Base-by-base conservation (phyloP, 352 stramenopile species). In the Phytophthora aleatoria region DNA sequence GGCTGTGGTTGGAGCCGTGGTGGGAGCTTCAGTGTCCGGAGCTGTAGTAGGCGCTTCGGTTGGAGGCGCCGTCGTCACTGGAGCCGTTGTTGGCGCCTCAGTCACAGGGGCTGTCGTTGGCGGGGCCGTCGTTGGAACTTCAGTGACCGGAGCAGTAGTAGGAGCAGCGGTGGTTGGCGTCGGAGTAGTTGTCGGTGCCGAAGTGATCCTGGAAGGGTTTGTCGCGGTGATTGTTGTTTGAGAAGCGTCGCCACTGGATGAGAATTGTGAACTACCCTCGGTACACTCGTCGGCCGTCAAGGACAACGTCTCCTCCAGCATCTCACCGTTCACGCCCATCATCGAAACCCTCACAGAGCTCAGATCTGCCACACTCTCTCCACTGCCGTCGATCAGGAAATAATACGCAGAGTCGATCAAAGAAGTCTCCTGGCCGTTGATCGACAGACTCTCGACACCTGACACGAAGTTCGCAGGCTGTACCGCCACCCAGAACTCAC, bases 381-480 rank as follows among this genome's bases (percentile, higher is more conserved):
- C 82, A 7, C 70, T 68, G 13, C 73, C 79, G 52, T 93, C 74
- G 13, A 79, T 51, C 31, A 89, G 33, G 43, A 88, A 92, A 33
- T 91, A 92, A 38, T 83, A 91, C 1, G 77, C 79, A 24, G 79
- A 90, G 43, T 80, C 65, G 13, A 92, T 69, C 79, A 92, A 79
- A 4, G 49, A 73, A 11, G 79, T 85, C 9, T 64, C 45, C 43
- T 89, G 61, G 24, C 76, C 78, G 39, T 91, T 84, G 52, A 92
- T 83, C 28, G 61, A 65, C 45, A 91, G 35, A 60, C 61, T 83
- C 65, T 75, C 26, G 51, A 92, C 67, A 27, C 83, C 83, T 3
- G 73, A 64, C 36, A 73, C 64, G 28, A 79, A 67, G 64, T 90
- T 89, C 16, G 83, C 67, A 8, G 83, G 83, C 51, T 92, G 83